These are phyloP conservation scores for Alloteropsis angusta DNA, from an alignment of 202 grass and related monocot species.

Conservation along the genomic window DNA sequence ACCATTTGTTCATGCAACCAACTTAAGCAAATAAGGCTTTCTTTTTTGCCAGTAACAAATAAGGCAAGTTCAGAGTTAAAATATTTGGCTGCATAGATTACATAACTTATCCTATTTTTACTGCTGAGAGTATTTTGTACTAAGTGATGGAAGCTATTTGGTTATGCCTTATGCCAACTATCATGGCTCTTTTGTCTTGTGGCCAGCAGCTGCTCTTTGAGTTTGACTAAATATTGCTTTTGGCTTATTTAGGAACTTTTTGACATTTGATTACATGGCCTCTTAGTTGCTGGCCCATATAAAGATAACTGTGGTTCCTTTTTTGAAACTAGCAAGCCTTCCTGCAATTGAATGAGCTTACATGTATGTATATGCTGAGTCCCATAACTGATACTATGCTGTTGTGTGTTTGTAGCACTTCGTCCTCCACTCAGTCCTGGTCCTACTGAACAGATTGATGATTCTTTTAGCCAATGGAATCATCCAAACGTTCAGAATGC, in stretches of 20 bases:
- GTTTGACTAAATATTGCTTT: not conserved
- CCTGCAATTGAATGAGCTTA: conserved; percentile 1
- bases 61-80: not conserved
- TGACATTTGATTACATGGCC: not conserved
- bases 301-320: not conserved
- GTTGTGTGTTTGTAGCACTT: conserved; percentile 52
- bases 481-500: conserved; percentile 68
- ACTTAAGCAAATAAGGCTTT: not conserved
- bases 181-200: not conserved
- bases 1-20: not conserved
- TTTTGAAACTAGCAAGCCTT: not conserved
- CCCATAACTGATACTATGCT: conserved; percentile 11
- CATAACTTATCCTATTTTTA: not conserved
- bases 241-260: not conserved
- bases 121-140: not conserved
- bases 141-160: conserved; percentile 14
- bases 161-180: not conserved
- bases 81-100: not conserved
- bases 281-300: not conserved
- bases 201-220: not conserved
- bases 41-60: not conserved
- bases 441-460: conserved; percentile 64
- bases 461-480: conserved; percentile 76
- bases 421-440: conserved; percentile 56
- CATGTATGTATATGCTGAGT: not conserved